phyloP scores from a whole-genome alignment of 108 stramenopile species.

The Nitzschia sp. region DNA sequence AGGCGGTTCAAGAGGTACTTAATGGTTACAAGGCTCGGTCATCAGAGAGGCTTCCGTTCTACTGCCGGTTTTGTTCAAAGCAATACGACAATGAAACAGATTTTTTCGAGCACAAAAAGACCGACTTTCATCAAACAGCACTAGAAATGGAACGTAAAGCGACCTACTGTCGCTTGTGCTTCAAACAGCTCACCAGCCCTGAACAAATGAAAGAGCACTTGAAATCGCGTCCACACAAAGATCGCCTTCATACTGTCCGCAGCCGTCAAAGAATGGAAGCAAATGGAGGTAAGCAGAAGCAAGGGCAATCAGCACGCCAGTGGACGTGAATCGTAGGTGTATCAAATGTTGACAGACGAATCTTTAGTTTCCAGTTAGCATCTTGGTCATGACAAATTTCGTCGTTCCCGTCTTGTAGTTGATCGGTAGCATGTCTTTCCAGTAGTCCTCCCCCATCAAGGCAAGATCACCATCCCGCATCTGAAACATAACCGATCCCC shows the following conservation, averaged over 20 bases:
- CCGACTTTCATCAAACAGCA: slow-evolving; percentile 76
- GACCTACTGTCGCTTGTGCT: slow-evolving; percentile 81
- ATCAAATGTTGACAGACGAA: background rate
- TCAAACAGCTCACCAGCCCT: slow-evolving; percentile 88
- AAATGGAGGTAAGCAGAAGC: background rate
- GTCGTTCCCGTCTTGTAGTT: slow-evolving; percentile 79
- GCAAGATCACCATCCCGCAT: slow-evolving; percentile 71
- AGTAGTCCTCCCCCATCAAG: slow-evolving; percentile 53
- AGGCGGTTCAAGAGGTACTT: slow-evolving; percentile 80
- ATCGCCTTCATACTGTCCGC: slow-evolving; percentile 45
- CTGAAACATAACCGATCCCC: slow-evolving; percentile 75
- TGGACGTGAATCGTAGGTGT: background rate
- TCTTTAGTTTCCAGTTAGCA: slow-evolving; percentile 1
- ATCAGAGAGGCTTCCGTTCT: slow-evolving; percentile 79
- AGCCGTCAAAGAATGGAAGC: slow-evolving; percentile 1
- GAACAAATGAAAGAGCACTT: slow-evolving; percentile 89
- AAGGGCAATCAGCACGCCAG: background rate
- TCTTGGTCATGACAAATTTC: slow-evolving; percentile 81
- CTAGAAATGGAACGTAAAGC: slow-evolving; percentile 72
- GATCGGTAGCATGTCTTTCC: slow-evolving; percentile 81
- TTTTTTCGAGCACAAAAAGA: slow-evolving; percentile 63
- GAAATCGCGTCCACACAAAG: slow-evolving; percentile 72
- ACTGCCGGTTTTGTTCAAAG: slow-evolving; percentile 85
- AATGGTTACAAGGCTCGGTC: slow-evolving; percentile 73
- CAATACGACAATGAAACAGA: slow-evolving; percentile 64